phyloP scores from a whole-genome alignment of 768 basidiomycete species.

The Boletus pseudopeckii region DNA sequence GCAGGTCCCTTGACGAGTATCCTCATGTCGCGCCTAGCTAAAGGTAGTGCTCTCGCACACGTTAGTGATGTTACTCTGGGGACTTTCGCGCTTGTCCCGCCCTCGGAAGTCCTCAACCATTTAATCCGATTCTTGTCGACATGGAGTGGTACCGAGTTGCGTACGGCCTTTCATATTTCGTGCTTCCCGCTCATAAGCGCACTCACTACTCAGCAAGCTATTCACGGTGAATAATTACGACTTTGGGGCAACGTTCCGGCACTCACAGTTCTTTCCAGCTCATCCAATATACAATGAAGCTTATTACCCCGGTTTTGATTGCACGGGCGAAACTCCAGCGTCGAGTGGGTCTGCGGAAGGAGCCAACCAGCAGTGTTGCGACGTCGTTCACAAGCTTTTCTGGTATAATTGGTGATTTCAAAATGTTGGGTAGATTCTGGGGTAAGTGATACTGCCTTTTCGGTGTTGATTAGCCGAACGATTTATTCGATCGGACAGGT shows the following conservation, averaged over 20 bases:
- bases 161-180: conserved; percentile 29
- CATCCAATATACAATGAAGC: conserved; percentile 69
- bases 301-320: conserved; percentile 62
- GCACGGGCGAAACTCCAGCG: conserved; percentile 69
- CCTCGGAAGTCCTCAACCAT: conserved; percentile 67
- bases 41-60: conserved; percentile 44
- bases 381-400: conserved; percentile 52
- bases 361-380: conserved; percentile 54
- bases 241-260: background rate
- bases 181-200: conserved; percentile 9
- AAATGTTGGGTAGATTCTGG: conserved; percentile 76
- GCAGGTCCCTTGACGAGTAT: background rate
- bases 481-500: conserved; percentile 39
- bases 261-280: conserved; percentile 43
- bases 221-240: conserved; percentile 51
- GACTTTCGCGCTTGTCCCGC: conserved; percentile 52
- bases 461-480: background rate
- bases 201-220: conserved; percentile 51
- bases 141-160: conserved; percentile 85
- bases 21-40: conserved; percentile 50
- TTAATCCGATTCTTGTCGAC: conserved; percentile 73
- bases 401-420: conserved; percentile 58
- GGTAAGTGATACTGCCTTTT: conserved; percentile 43
- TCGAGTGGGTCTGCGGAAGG: conserved; percentile 53
- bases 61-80: conserved; percentile 67